Conservation (phyloP, 345 rosid genomes). For the Aethionema arabicum region DNA sequence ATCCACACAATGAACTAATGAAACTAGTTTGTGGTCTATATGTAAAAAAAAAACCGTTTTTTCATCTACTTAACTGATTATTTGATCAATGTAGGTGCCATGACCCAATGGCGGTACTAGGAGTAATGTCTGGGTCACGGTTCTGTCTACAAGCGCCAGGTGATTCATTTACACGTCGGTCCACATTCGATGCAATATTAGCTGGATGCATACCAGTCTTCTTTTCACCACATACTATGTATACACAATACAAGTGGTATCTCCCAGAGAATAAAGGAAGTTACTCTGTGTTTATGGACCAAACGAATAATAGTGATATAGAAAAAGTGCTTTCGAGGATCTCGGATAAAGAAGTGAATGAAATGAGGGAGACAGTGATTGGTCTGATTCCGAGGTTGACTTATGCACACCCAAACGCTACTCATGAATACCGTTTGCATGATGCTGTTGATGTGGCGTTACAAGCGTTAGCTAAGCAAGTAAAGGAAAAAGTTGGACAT, state of each 20-base stretch:
- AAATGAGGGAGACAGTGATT: slow-evolving; percentile 43
- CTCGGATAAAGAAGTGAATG: slow-evolving; percentile 16
- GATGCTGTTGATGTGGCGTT: slow-evolving; percentile 44
- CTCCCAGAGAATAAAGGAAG: slow-evolving; percentile 40
- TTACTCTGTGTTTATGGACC: slow-evolving; percentile 45
- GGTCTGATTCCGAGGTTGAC: slow-evolving; percentile 42
- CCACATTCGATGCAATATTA: slow-evolving; percentile 53
- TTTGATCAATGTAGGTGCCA: slow-evolving; percentile 23
- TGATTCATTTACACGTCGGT: slow-evolving; percentile 54
- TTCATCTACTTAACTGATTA: no score
- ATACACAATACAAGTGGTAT: slow-evolving; percentile 53
- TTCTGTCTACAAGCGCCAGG: slow-evolving; percentile 60
- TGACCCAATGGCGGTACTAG: slow-evolving; percentile 35
- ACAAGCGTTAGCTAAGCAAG: neutral
- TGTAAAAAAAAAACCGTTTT: no score
- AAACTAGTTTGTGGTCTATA: no score
- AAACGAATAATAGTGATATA: slow-evolving; percentile 17
- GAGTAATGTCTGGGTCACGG: slow-evolving; percentile 30
- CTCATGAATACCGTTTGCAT: slow-evolving; percentile 1
- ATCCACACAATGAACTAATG: no score
- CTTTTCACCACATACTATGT: slow-evolving; percentile 51
- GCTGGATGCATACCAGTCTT: slow-evolving; percentile 61
- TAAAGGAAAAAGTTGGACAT: neutral
- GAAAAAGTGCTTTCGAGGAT: slow-evolving; percentile 28
- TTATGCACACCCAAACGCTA: slow-evolving; percentile 35